Conservation (phyloP, 1,284 basidiomycete genomes). For the Ustilago hordei region DNA sequence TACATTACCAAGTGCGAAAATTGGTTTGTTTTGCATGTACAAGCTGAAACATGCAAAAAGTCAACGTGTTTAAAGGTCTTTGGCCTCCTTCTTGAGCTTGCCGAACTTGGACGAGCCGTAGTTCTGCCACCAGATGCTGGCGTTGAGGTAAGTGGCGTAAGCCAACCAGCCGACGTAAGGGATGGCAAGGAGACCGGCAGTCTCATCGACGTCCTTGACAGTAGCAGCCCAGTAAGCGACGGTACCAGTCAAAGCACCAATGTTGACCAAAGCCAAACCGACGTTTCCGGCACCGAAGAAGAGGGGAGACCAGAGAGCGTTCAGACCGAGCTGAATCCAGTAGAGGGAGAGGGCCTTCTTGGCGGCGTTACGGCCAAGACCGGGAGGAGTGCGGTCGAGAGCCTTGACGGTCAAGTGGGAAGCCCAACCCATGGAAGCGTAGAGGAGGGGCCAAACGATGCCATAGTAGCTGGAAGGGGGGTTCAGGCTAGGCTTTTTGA, state of each 20-base stretch:
- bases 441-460: slow-evolving; percentile 74
- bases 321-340: slow-evolving; percentile 79
- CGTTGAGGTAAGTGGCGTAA: slow-evolving; percentile 80
- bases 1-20: slow-evolving; percentile 2
- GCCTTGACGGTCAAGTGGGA: slow-evolving; percentile 74
- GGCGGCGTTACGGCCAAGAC: slow-evolving; percentile 71
- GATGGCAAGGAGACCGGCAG: slow-evolving; percentile 45
- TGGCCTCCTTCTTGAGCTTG: slow-evolving; percentile 55
- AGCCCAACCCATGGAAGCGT: slow-evolving; percentile 77
- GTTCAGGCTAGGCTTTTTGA: slow-evolving; percentile 59
- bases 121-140: slow-evolving; percentile 74
- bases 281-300: slow-evolving; percentile 75
- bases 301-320: slow-evolving; percentile 78
- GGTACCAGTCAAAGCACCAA: slow-evolving; percentile 75
- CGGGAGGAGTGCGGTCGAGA: slow-evolving; percentile 62
- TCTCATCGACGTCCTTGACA: slow-evolving; percentile 66
- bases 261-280: slow-evolving; percentile 75
- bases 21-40: neutral
- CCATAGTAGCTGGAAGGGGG: slow-evolving; percentile 53
- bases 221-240: slow-evolving; percentile 72
- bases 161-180: slow-evolving; percentile 73
- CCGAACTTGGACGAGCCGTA: slow-evolving; percentile 50
- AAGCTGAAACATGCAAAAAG: neutral
- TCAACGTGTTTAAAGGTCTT: slow-evolving; percentile 36
- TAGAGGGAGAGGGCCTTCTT: slow-evolving; percentile 76